Percentiles rank a stretch among this genome's conserved stretches.
Conservation (phyloP, 2,329 filamentous ascomycete species). For the Fusarium sacchari region DNA sequence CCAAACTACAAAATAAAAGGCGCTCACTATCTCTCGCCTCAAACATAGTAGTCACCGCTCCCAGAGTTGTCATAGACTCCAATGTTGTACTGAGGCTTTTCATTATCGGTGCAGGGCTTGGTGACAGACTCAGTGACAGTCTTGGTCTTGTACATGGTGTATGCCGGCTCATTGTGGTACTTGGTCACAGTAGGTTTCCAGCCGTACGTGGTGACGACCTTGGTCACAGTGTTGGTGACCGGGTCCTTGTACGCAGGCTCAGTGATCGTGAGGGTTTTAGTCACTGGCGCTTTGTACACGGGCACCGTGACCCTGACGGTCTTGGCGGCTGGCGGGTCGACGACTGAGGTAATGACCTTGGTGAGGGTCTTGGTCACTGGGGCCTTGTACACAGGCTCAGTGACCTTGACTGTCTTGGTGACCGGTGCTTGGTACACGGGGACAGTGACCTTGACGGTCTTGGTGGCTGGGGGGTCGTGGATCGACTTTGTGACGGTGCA, state of each 20-base stretch:
- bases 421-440: neutral
- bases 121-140: neutral
- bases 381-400: neutral
- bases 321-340: neutral
- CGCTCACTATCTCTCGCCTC: neutral
- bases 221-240: neutral
- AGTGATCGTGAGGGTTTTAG: neutral
- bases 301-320: neutral
- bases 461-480: neutral
- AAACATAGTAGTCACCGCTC: neutral
- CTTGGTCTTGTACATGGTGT: neutral
- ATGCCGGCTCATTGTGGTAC: neutral
- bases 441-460: neutral
- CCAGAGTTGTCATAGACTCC: neutral
- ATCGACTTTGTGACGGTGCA: neutral
- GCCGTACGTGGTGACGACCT: neutral
- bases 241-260: neutral
- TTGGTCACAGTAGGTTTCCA: conserved; percentile 5
- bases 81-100: neutral
- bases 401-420: neutral
- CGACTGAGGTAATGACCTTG: neutral
- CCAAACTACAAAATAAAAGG: fast-evolving
- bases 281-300: neutral
- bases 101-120: neutral
- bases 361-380: neutral